Base-by-base conservation (phyloP, 257 asterid species). In the Leptodermis oblonga region DNA sequence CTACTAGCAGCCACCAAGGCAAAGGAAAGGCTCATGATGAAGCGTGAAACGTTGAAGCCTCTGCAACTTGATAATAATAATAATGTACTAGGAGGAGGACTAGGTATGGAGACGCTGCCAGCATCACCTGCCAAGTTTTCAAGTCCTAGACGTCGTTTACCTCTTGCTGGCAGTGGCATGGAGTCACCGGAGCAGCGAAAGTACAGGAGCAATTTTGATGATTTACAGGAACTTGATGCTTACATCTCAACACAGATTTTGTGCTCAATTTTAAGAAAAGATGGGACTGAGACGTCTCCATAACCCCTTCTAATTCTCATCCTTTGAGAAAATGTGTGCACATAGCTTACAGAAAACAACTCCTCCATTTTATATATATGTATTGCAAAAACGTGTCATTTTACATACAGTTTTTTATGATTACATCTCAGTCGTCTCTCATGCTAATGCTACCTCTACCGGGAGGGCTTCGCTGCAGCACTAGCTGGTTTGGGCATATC, bases 171-270 rank as follows among this genome's bases (percentile, higher is more conserved):
- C 60, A 39, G 59, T 55, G 34, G 54, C 39, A 61, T 69, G 69
- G 66, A 83, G 36, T 80, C 95, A 34, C 92, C 95, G 12, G 86
- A 86, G 72, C 58, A 20, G n/a, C 86, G 82, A 23, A 79, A 70
- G 69, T 84, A 90, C 72, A 85, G 79, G 81, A 81, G 86, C 62
- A 92, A 85, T 69, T 92, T 90, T n/a, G n/a, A n/a, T 49, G 98
- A 92, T 74, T 78, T 89, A 85, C 97, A 54, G 77, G 97, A 92
- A 71, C 85, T 90, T 22, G 98, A 92, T 80, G 85, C 86, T 36
- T 84, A 88, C 60, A 85, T 92, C 71, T 92, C 97, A 5, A 88
- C 87, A 68, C 98, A 92, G 78, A 92, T 85, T 36, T 68, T 90
- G 69, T 78, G 88, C 82, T 84, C 95, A 3, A 86, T 85, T 45